Evolutionary conservation across 2,329 filamentous ascomycete genomes (phyloP), one percentile per base, ranked within the genome.

Genomic region (Coniella vitis): DNA sequence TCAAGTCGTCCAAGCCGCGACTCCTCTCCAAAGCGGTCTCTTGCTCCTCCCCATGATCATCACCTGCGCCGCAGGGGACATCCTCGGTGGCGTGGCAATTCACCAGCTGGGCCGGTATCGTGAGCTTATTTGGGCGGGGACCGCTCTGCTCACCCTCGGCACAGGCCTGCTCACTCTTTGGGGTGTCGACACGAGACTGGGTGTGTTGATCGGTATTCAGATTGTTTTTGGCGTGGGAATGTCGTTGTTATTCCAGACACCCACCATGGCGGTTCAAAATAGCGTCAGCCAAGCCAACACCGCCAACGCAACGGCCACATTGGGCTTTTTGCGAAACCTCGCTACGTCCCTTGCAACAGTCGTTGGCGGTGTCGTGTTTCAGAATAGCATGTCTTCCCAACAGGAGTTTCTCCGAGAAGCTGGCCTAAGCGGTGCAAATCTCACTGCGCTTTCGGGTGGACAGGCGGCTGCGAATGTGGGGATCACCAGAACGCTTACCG

Each of bases 191-290:
- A 38, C 42, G 14, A 20, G 14, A 3, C 32, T 45, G n/a, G 42
- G 32, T 3, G 25, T 32, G 42, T 16, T 31, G 14, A 37, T 45
- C 9, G 42, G 42, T 13, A 17, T 38, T 14, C 32, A 45, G 9
- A 31, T 45, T 20, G n/a, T 45, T 21, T 36, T 36, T 31, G 14
- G 41, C 20, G 10, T 31, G 22, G 36, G 48, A 14, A 17, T 37
- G 44, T 21, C 21, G 25, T 21, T 47, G 8, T 19, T 47, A 2
- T 35, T 82, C 61, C 45, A 47, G 31, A 38, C 55, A 0, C 81
- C 79, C 0, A 64, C 83, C n/a, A 72, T 83, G 34, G 78, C 78
- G 1, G 70, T 86, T 10, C 83, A 87, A 56, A 71, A 75, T 10
- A 73, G 72, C 34, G 75, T 84, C 16, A 68, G 71, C 10, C 71